A percentile compares a stretch with the other conserved stretches of the same genome.
These are phyloP conservation scores for Neoascochyta sp. DNA, from an alignment of 2,329 filamentous ascomycete species.

Conservation along the genomic window DNA sequence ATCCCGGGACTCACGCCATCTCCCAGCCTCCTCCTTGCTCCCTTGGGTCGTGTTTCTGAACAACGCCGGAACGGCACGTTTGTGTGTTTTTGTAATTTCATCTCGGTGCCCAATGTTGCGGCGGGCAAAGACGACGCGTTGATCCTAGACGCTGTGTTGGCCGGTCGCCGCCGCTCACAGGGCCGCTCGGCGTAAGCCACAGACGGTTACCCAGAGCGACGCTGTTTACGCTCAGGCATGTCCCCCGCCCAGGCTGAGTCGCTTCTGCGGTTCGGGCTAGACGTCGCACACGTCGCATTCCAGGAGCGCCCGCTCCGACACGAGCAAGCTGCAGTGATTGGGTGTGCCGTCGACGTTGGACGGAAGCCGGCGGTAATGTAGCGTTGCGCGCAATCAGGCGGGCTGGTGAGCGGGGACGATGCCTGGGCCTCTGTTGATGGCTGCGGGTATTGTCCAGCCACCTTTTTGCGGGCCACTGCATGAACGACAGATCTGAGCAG, in stretches of 20 bases:
- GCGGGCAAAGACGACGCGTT: neutral
- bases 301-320: constrained; percentile 6
- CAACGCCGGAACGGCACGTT: no score
- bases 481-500: constrained; percentile 32
- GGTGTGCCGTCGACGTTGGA: constrained; percentile 9
- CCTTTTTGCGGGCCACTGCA: constrained; percentile 24
- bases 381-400: constrained; percentile 19
- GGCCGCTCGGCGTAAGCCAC: constrained; percentile 4
- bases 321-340: constrained; percentile 9
- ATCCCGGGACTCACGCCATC: no score
- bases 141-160: constrained; percentile 1
- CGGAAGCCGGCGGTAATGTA: constrained; percentile 10
- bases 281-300: constrained; percentile 11
- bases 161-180: constrained; percentile 2
- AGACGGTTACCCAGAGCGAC: constrained; percentile 6
- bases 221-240: constrained; percentile 12
- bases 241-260: constrained; percentile 9
- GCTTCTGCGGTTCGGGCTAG: constrained; percentile 2
- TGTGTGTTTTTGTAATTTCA: no score
- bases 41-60: no score
- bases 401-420: constrained; percentile 15
- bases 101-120: no score
- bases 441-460: constrained; percentile 24
- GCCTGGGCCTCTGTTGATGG: constrained; percentile 31
- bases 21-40: no score